Evolutionary conservation across 352 stramenopile species (phyloP).

Genomic region (Thraustotheca clavata): DNA sequence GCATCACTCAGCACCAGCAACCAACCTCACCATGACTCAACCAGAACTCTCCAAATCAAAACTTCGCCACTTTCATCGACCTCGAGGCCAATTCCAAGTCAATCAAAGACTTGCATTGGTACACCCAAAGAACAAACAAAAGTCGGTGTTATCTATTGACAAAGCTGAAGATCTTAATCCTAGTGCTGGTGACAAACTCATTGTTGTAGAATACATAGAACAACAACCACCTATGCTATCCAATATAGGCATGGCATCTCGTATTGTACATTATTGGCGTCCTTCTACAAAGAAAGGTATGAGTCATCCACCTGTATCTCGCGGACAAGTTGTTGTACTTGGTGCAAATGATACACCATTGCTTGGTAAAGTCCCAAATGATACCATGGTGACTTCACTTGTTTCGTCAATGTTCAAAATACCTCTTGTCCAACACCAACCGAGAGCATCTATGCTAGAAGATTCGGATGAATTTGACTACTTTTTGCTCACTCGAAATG

Average conservation of each 20-base stretch:
- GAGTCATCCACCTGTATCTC: slow-evolving; percentile 65
- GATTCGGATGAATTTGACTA: slow-evolving; percentile 39
- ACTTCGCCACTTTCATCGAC: slow-evolving; percentile 71
- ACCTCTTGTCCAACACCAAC: slow-evolving; percentile 64
- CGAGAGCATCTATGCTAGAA: slow-evolving; percentile 30
- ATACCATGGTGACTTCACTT: slow-evolving; percentile 64
- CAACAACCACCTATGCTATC: slow-evolving; percentile 69
- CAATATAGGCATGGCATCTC: slow-evolving; percentile 71
- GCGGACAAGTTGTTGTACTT: slow-evolving; percentile 73
- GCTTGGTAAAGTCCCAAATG: slow-evolving; percentile 64
- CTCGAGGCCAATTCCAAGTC: slow-evolving; percentile 78
- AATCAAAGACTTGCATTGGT: slow-evolving; percentile 59
- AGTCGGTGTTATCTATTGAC: slow-evolving; percentile 66
- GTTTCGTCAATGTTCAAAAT: slow-evolving; percentile 81
- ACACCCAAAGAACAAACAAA: slow-evolving; percentile 49
- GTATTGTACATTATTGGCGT: slow-evolving; percentile 77
- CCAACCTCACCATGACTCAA: slow-evolving; percentile 78
- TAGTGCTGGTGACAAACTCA: slow-evolving; percentile 59
- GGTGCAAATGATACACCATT: slow-evolving; percentile 71
- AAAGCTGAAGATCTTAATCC: slow-evolving; percentile 74
- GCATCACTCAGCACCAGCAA: slow-evolving; percentile 75
- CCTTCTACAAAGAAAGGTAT: slow-evolving; percentile 57
- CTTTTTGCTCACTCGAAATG: slow-evolving; percentile 58
- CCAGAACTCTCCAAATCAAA: slow-evolving; percentile 73
- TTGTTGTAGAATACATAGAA: slow-evolving; percentile 78